Base-by-base conservation (phyloP, 1,139 yeast genomes). In the Kodamaea plutei region DNA sequence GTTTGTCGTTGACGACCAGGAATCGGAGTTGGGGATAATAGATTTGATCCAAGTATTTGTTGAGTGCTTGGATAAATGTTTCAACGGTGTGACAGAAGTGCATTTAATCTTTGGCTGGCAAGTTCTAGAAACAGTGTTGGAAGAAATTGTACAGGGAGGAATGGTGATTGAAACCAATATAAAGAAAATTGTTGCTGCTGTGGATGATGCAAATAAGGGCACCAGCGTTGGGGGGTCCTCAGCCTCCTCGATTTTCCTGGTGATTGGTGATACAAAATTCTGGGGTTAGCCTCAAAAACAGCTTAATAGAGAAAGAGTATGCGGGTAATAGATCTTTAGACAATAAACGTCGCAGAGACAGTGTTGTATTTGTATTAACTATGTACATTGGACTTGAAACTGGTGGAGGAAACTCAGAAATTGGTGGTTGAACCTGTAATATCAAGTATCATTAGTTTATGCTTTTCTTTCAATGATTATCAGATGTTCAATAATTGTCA, bases 61-160 rank as follows among this genome's bases (percentile, higher is more conserved):
- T 5, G 97, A 91, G 55, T 84, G 95, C 34, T 68, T 91, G 40
- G 96, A 91, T 54, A 76, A 83, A 40, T 91, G 98, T 56, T 91
- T 91, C 58, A 79, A 80, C 41, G 89, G 89, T 48, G 99, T 91
- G 5, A 89, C 96, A 56, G 99, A 91, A 54, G 69, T 91, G 43
- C 98, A 91, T 56, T 67, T 91, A 45, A 96, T 93, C 15, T 89
- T 88, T 57, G 96, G 96, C 15, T 91, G 97, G 96, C 96, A 91
- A 56, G 94, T 88, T 9, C 63, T 91, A 25, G 95, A 91, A 51
- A 83, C 95, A 2, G 96, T 91, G 4, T 60, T 91, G 34, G 91
- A 83, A 50, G 97, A 93, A 48, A 84, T 91, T 24, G 83, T 91
- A 1, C 98, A 91, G 53, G 98, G 97, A 17, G 99, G 99, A 0